Evolutionary conservation across 805 yeast species (phyloP), one percentile per base, ranked within the genome.

Genomic region (Saccharomycopsis microspora): DNA sequence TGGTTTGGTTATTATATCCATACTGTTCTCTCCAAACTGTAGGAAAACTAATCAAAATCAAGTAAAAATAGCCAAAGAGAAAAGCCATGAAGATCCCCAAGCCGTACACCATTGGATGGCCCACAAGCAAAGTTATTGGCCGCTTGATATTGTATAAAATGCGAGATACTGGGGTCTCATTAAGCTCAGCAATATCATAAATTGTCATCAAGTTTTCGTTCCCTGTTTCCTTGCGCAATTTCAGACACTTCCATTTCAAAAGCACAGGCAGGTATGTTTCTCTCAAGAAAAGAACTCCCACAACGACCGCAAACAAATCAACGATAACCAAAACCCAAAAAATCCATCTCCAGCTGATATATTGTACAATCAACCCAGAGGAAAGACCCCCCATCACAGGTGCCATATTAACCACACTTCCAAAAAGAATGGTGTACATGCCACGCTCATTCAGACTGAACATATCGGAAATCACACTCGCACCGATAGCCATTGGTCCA

Each of bases 401-500:
- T 0, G 83, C 85, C 45, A 79, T 58, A 6, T 70, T 63, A 37
- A 78, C 73, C 41, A 70, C 70, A 51, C 69, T 57, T 3, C 75
- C 65, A 58, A 72, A 80, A 5, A 75, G 61, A 1, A 82, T 76
- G 66, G 80, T 64, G 1, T 83, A 82, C 36, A 65, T 58, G 44
- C 74, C 76, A 45, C 86, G 68, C 34, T 72, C 68, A 42, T 65
- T 58, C 50, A 72, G 75, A 45, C 66, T 66, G 57, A 70, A 81
- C 51, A 81, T 57, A 57, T 82, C 88, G 19, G 83, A 78, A 39
- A 82, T 62, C 5, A 77, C 73, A 27, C 86, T 87, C 1, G 85
- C 84, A 29, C 85, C 85, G 5, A 80, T 80, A 42, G 80, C 76
- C 36, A 81, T 63, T 1, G 87, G 82, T 0, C 84, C 80, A 46